phyloP scores from a whole-genome alignment of 148 eudicot genomes.

The Nepenthes mirabilis region DNA sequence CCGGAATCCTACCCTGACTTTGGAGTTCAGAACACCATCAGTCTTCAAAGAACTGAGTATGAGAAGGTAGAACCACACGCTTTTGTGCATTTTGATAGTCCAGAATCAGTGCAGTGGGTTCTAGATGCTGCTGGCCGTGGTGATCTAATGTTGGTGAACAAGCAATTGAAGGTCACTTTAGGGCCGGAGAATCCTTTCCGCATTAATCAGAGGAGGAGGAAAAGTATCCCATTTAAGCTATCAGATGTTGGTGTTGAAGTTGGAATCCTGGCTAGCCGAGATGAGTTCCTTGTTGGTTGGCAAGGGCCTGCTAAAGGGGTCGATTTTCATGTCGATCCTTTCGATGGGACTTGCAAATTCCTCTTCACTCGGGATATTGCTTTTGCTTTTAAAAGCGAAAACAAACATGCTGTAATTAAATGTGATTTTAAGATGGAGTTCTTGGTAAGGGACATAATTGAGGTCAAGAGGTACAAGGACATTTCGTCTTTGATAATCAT shows the following conservation, averaged over 20 bases:
- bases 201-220: constrained; percentile 48
- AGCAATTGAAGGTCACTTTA: constrained; percentile 31
- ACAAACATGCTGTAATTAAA: constrained; percentile 28
- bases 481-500: constrained; percentile 27
- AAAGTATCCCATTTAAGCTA: constrained; percentile 33
- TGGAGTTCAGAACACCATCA: constrained; percentile 9
- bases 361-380: constrained; percentile 40
- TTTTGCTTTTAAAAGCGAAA: constrained; percentile 38
- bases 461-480: constrained; percentile 27
- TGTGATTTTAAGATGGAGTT: constrained; percentile 71
- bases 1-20: constrained; percentile 52
- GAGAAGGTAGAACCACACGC: constrained; percentile 81
- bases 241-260: constrained; percentile 40
- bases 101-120: constrained; percentile 36
- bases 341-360: constrained; percentile 53
- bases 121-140: constrained; percentile 34
- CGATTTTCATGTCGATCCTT: constrained; percentile 69
- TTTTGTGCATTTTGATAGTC: constrained; percentile 57
- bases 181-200: constrained; percentile 68
- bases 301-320: constrained; percentile 45
- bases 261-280: constrained; percentile 39
- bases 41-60: constrained; percentile 21
- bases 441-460: constrained; percentile 53
- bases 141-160: constrained; percentile 24
- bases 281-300: constrained; percentile 65